Conservation (phyloP, 495 filamentous ascomycete species). For the Aspergillus coremiiformis region DNA sequence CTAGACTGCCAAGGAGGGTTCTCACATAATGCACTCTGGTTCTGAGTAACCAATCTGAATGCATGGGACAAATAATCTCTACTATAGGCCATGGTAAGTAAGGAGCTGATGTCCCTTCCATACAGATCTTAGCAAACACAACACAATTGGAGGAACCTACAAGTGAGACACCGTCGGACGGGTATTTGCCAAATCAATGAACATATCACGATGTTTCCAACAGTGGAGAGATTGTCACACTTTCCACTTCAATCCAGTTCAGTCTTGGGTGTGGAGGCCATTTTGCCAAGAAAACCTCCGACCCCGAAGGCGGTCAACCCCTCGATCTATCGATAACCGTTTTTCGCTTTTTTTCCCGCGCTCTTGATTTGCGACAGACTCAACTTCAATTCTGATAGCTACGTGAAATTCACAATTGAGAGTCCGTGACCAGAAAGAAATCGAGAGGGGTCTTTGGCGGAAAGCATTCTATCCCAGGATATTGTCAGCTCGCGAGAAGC, state of each 20-base stretch:
- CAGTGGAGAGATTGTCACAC: not conserved
- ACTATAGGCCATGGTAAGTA: not conserved
- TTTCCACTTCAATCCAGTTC: too few relatives aligned
- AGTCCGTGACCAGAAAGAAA: not conserved
- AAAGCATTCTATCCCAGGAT: not conserved
- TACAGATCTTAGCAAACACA: not conserved
- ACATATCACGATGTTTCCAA: too few relatives aligned
- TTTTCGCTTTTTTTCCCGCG: slow-evolving; percentile 15
- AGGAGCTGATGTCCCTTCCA: not conserved
- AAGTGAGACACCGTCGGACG: not conserved
- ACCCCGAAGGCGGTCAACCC: slow-evolving; percentile 15
- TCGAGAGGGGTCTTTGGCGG: not conserved
- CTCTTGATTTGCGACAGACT: slow-evolving; percentile 3
- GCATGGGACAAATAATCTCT: not conserved
- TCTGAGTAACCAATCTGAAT: not conserved
- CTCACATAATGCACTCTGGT: not conserved
- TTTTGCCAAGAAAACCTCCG: not conserved
- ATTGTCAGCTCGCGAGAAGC: not conserved
- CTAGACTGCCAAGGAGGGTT: not conserved
- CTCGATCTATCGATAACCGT: slow-evolving; percentile 16
- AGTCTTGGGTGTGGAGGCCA: not conserved
- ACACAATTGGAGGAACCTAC: not conserved
- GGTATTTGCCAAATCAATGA: not conserved
- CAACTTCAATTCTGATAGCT: not conserved
- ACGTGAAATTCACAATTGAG: not conserved